These are phyloP conservation scores for Aureobasidium namibiae DNA, from an alignment of 2,329 filamentous ascomycete species.

Conservation along the genomic window DNA sequence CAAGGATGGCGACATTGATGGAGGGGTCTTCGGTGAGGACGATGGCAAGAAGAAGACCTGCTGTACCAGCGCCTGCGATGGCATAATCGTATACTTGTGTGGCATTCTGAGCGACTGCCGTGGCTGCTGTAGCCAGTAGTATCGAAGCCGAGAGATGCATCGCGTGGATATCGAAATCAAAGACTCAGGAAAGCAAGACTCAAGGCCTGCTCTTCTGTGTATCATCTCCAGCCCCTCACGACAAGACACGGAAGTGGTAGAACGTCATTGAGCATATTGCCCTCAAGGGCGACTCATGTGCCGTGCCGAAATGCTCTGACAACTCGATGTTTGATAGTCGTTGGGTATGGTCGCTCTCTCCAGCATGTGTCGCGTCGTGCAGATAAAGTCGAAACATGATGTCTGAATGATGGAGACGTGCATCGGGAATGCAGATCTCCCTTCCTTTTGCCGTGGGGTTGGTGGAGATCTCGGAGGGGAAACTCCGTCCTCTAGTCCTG, in stretches of 20 bases:
- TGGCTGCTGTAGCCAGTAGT: not conserved
- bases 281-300: not conserved
- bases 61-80: conserved; percentile 19
- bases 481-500: not conserved
- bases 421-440: conserved; percentile 1
- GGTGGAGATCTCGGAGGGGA: not conserved
- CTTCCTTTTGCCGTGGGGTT: not conserved
- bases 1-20: conserved; percentile 20
- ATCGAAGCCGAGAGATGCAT: not conserved
- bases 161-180: not conserved
- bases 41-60: conserved; percentile 17
- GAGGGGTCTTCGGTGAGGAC: conserved; percentile 17
- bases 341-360: not conserved
- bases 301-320: not conserved
- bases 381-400: not conserved
- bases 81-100: conserved; percentile 19
- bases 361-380: not conserved
- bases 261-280: not conserved
- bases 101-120: not conserved
- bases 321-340: not conserved
- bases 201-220: not conserved
- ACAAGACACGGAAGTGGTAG: too few species aligned
- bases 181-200: not conserved
- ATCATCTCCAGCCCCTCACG: not conserved
- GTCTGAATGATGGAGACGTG: not conserved